Evolutionary conservation across 1,284 basidiomycete genomes (phyloP), one percentile per base, ranked within the genome.

Genomic region (Thecaphora thlaspeos): DNA sequence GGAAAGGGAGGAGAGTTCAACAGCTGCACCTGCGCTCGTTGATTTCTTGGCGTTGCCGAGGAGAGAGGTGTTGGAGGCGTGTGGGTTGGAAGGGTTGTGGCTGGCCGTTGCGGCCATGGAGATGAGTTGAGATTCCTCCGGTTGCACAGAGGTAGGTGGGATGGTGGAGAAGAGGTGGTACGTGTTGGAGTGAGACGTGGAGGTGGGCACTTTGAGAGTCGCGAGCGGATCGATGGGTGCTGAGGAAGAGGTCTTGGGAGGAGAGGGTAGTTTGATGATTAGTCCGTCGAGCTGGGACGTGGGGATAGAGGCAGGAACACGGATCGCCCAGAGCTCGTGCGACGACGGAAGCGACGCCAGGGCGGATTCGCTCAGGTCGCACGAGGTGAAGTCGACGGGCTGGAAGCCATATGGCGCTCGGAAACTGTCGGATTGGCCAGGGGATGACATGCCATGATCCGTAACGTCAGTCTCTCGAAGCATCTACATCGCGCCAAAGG

Each of bases 101-200:
- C 30, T 2, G 14, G 39, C 44, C 19, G 46, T 32, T 4, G 60
- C 65, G 2, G 70, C 66, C 67, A 71, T 71, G 3, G 58, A 52
- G 36, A 71, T 70, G 9, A 71, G 55, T 41, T 71, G 70, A 18
- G 70, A 67, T 18, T 59, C 48, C 17, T 57, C 61, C 26, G 51
- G 51, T 34, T 61, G 56, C 26, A 43, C 22, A 4, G 51, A 38
- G 0, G 62, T 51, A 2, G 53, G 37, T 1, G 46, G 21, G 3
- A 26, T 34, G 12, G 61, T 60, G 0, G 48, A 36, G 36, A 55
- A 59, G 21, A 70, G 59, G 23, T 65, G 58, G 55, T 68, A 70
- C 14, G 44, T 61, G 40, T 57, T 50, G 34, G 46, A 32, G 28
- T 46, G 32, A 12, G n/a, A 41, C 23, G 41, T 42, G 30, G 46